phyloP scores from a whole-genome alignment of 78 protist species.

The Capsaspora owczarzaki region DNA sequence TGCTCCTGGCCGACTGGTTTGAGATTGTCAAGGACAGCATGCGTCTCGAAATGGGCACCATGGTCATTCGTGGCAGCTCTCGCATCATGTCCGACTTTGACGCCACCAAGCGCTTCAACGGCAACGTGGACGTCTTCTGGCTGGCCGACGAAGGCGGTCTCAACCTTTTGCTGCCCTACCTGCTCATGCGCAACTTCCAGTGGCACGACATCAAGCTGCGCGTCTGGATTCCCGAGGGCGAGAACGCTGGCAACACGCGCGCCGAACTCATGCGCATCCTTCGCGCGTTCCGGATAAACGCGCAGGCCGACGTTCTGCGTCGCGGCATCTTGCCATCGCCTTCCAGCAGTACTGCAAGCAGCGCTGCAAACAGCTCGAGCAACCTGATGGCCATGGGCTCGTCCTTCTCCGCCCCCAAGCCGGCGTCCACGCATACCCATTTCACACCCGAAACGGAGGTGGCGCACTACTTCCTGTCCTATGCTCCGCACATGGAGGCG shows the following conservation, averaged over 20 bases:
- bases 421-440: neutral
- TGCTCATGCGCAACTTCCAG: slow-evolving; percentile 1
- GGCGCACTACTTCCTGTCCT: neutral
- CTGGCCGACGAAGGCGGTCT: slow-evolving; percentile 32
- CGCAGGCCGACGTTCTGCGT: neutral
- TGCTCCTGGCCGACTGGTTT: neutral
- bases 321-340: too few relatives aligned
- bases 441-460: neutral
- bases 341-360: neutral
- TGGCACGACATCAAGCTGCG: neutral
- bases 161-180: slow-evolving; percentile 19
- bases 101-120: neutral
- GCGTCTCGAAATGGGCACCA: neutral
- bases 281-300: neutral
- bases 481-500: neutral
- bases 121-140: slow-evolving; percentile 32
- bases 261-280: neutral
- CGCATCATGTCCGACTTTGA: neutral
- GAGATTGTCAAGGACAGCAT: neutral
- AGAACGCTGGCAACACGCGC: neutral
- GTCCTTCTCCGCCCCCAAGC: neutral
- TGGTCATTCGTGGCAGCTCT: neutral
- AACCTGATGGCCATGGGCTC: neutral
- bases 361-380: neutral
- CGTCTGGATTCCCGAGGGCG: neutral